Base-by-base conservation (phyloP, 352 stramenopile species). In the Phytophthora constricta region DNA sequence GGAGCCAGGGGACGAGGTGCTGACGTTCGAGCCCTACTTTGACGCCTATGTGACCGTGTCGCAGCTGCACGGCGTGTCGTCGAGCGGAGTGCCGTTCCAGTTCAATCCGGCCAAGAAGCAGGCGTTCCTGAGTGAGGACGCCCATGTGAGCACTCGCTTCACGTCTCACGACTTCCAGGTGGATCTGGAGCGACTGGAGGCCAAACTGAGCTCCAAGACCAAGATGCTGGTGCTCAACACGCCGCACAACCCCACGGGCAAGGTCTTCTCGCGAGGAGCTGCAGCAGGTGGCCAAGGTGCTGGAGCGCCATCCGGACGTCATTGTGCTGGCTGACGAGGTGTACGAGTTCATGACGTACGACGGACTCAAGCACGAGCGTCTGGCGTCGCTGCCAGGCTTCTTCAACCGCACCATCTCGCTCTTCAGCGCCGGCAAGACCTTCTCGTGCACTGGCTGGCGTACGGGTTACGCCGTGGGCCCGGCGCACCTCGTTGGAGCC, bases 181-280 rank as follows among this genome's bases (percentile, higher is more conserved):
- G 17, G 90, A 99, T 77, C 63, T 91, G 20, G 70, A 84, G 0
- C 88, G 87, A 31, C 77, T 99, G 26, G 87, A 98, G 56, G 63
- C 68, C 3, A 80, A 76, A 8, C 87, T 99, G 41, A 97, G 95
- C 4, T 58, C 83, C 0, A 86, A 91, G 62, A 99, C 97, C 41
- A 95, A 97, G 62, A 91, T 98, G 59, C 77, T 99, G 47, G 87
- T 99, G 52, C 84, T 99, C 43, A 99, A 99, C 76, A 99, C 96
- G 45, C 98, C 98, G 27, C 98, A 99, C 84, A 99, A 99, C 76
- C 98, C 98, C 7, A 99, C 97, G 20, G 98, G 98, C 27, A 99
- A 99, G 76, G 94, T 99, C 9, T 98, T 99, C 67, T 91, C 90
- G 68, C n/a, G 60, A 79, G 9, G 98, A 99, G 84, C 90, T 99